Conservation (phyloP, 768 basidiomycete genomes). For the Cantharellus cinnabarinus region DNA sequence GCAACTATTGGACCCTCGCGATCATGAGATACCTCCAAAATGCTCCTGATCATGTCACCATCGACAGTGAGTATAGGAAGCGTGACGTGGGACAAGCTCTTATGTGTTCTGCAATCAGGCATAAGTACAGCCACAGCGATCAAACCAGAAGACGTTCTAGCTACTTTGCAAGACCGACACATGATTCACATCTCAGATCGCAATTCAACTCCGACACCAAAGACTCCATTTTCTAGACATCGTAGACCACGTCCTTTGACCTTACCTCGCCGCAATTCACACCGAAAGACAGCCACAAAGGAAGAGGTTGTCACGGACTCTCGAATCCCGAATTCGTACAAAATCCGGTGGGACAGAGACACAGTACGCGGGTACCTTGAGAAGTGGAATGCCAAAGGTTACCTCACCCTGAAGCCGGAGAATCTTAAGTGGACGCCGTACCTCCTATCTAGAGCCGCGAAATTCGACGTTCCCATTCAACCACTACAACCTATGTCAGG, state of each 20-base stretch:
- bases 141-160: constrained; percentile 73
- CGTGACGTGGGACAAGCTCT: background rate
- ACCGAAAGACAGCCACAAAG: constrained; percentile 32
- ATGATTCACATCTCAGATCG: constrained; percentile 34
- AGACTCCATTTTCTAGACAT: background rate
- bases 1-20: constrained; percentile 81
- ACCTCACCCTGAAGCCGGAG: constrained; percentile 50
- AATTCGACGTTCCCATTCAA: background rate
- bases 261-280: constrained; percentile 40
- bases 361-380: constrained; percentile 43
- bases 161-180: constrained; percentile 45
- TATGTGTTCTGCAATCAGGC: constrained; percentile 25
- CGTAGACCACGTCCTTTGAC: constrained; percentile 11
- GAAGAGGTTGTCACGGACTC: constrained; percentile 26
- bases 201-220: background rate
- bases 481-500: too few relatives aligned
- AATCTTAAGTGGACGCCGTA: constrained; percentile 92
- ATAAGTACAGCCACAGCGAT: constrained; percentile 75
- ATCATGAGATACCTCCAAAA: constrained; percentile 59
- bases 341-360: constrained; percentile 51
- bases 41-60: constrained; percentile 35
- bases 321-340: constrained; percentile 50
- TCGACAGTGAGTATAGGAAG: constrained; percentile 42
- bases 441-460: constrained; percentile 28
- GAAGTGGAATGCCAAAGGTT: constrained; percentile 60